Conservation (phyloP, 257 asterid species). For the Linderniella brevidens region DNA sequence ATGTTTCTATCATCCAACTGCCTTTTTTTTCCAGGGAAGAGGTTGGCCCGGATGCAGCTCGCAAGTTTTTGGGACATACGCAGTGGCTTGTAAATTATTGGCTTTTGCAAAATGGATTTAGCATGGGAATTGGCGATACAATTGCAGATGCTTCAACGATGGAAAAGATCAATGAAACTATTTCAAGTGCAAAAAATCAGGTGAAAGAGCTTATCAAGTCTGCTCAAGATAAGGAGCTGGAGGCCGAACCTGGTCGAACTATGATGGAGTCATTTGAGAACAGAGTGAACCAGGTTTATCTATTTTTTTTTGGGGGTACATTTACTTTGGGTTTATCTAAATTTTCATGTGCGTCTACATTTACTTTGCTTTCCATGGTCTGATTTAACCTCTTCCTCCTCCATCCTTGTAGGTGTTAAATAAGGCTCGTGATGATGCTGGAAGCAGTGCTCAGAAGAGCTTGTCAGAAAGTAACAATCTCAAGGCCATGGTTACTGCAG, state of each 20-base stretch:
- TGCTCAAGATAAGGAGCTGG: conserved; percentile 67
- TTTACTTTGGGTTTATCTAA: conserved; percentile 9
- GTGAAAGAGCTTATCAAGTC: conserved; percentile 75
- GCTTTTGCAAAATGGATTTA: conserved; percentile 90
- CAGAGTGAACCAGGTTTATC: conserved; percentile 83
- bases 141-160: conserved; percentile 91
- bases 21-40: conserved; percentile 63
- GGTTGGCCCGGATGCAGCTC: conserved; percentile 99
- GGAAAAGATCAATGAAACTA: conserved; percentile 75
- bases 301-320: conserved; percentile 1
- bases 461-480: conserved; percentile 94
- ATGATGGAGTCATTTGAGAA: conserved; percentile 95
- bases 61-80: conserved; percentile 94
- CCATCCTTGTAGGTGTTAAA: conserved; percentile 84
- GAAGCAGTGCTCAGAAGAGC: conserved; percentile 96
- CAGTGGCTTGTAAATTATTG: conserved; percentile 99
- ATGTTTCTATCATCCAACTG: too few species aligned
- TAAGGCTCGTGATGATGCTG: conserved; percentile 99
- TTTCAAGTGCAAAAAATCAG: conserved; percentile 69
- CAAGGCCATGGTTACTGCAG: conserved; percentile 99
- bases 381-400: too few species aligned
- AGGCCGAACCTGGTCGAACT: conserved; percentile 99
- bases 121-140: conserved; percentile 98
- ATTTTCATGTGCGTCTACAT: not conserved
- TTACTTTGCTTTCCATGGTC: too few species aligned